Evolutionary conservation across 768 basidiomycete genomes (phyloP), one percentile per base, ranked within the genome.

Genomic region (Tricholoma terreum): DNA sequence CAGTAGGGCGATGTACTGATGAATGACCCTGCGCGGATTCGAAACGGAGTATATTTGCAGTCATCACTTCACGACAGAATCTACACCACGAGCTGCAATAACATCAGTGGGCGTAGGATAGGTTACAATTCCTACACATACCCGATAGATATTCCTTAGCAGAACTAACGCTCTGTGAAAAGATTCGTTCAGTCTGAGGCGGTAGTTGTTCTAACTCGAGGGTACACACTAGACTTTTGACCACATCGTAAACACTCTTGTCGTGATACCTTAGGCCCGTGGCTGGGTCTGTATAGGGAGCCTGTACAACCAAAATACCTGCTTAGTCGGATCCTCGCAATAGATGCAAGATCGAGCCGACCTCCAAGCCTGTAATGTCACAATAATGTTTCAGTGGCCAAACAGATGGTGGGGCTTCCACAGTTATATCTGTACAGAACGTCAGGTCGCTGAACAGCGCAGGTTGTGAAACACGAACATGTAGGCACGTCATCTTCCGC

Each of bases 291-390:
- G 89, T 92, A 61, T 93, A 93, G 1, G 87, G 89, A 0, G 89
- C 90, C 90, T 90, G 40, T 2, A 27, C 19, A 27, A 40, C 19
- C 27, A 40, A 27, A 19, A 43, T 40, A 21, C 15, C 9, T 11
- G 6, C 12, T 30, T 11, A 31, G 31, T 58, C 42, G 19, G 36
- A 42, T 48, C 12, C 24, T 27, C 3, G n/a, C n/a, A 11, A 35
- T 4, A 6, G 14, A 24, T 3, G 54, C 21, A 40, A 33, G 22
- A 43, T 12, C 11, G 24, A 19, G 35, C 71, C 7, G 30, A 88
- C 90, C 71, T 92, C 90, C 11, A 94, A 76, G 0, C 92, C 90
- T 0, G 92, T 94, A 14, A 94, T 92, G 71, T 93, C 92, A 64
- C 92, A 93, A 53, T 89, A 91, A 58, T 87, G 85, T 57, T 80